Base-by-base conservation (phyloP, 768 basidiomycete species). In the Suillus subluteus region DNA sequence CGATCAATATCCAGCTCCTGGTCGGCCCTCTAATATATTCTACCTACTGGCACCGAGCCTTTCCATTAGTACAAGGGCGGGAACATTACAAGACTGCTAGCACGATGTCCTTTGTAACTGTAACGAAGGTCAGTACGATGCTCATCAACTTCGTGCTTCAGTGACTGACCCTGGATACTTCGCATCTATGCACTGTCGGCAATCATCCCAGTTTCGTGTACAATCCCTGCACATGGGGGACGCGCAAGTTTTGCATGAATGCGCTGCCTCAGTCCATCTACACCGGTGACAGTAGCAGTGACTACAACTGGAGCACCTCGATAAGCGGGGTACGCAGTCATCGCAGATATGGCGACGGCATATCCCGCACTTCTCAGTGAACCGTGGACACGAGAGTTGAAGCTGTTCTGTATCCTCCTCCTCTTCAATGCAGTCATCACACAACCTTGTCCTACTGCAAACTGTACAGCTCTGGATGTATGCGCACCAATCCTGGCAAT, bases 201-300 rank as follows among this genome's bases (percentile, higher is more conserved):
- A 61, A 38, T 61, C 59, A 61, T 61, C 59, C 41, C 59, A 61
- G 12, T 43, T 61, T 21, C 59, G 26, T 21, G 41, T 61, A 30
- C 59, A 61, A 43, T 61, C 59, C 59, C 41, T 61, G 40, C 59
- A 61, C 59, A 61, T 61, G 40, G 40, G 40, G 26, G 40, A 26
- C 18, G 26, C 12, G 12, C 59, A 61, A 4, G 59, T 61, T 43
- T 43, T 61, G 41, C 59, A 61, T 13, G 59, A 61, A 21, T 41
- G 30, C 11, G 12, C 26, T 13, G 9, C 59, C 18, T 61, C 59
- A 11, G 41, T 61, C 59, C 41, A 61, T 61, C 26, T 61, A 61
- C 59, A 61, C 3, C 18, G 59, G 21, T 43, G 26, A 43, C 59
- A 61, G 41, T 61, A 61, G 59, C 18, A 43, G 18, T 41, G 41